These are phyloP conservation scores for Pulveroboletus ravenelii DNA, from an alignment of 768 basidiomycete species.

Conservation along the genomic window DNA sequence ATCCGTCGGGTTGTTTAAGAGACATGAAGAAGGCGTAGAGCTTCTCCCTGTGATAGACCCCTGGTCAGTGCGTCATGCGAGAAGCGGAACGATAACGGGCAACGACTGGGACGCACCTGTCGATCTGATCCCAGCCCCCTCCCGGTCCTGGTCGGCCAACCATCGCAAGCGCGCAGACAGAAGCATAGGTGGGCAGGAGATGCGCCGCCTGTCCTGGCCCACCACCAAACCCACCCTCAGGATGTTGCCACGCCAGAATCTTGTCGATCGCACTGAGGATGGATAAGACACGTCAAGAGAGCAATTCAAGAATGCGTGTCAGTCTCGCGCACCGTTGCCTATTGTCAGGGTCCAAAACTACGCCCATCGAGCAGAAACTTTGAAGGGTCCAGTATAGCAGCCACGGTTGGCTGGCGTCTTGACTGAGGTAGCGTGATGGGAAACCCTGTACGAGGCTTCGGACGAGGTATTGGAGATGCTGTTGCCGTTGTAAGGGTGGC, in stretches of 20 bases:
- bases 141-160: slow-evolving; percentile 66
- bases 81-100: not conserved
- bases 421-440: slow-evolving; percentile 69
- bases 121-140: slow-evolving; percentile 84
- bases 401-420: slow-evolving; percentile 97
- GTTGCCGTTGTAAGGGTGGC: slow-evolving; percentile 50
- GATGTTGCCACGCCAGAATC: slow-evolving; percentile 76
- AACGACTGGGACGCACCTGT: slow-evolving; percentile 48
- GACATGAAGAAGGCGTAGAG: slow-evolving; percentile 89
- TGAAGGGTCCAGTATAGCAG: slow-evolving; percentile 91
- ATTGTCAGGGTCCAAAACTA: slow-evolving; percentile 70
- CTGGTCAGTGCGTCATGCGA: not conserved
- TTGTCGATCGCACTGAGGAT: slow-evolving; percentile 68
- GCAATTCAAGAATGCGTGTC: too few species aligned
- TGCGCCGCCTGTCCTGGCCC: slow-evolving; percentile 88
- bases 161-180: slow-evolving; percentile 79
- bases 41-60: slow-evolving; percentile 40
- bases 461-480: slow-evolving; percentile 73
- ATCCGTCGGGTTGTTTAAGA: slow-evolving; percentile 88
- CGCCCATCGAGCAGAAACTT: slow-evolving; percentile 72
- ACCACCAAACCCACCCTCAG: slow-evolving; percentile 86
- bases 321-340: slow-evolving; percentile 57
- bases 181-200: slow-evolving; percentile 84
- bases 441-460: slow-evolving; percentile 75
- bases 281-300: not conserved